A percentile compares a stretch with the other conserved stretches of the same genome.
These are phyloP conservation scores for Aspergillus ellipticus DNA, from an alignment of 495 filamentous ascomycete species.

Conservation along the genomic window DNA sequence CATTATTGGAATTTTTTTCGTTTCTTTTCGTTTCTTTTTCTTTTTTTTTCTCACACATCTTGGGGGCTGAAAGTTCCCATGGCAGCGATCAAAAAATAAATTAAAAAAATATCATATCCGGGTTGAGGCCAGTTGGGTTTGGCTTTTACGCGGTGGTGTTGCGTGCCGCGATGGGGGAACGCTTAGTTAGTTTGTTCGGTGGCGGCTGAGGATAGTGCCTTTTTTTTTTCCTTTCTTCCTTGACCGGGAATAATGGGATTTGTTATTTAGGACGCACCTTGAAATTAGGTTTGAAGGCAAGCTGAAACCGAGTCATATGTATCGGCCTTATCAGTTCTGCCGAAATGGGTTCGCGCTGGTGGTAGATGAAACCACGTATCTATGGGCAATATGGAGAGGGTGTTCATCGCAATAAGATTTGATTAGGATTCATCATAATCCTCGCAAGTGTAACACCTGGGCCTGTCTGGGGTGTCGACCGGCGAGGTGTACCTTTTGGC, in stretches of 20 bases:
- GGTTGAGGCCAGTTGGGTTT: not conserved
- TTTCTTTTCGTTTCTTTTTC: not conserved
- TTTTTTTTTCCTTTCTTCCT: not conserved
- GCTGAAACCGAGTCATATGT: not conserved
- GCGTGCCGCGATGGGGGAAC: not conserved
- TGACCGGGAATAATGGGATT: not conserved
- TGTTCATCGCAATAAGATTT: not conserved
- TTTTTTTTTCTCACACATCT: not conserved
- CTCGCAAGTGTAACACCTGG: not conserved
- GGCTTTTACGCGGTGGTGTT: not conserved
- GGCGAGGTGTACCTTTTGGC: not conserved
- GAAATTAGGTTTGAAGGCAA: not conserved
- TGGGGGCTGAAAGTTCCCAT: too few species aligned
- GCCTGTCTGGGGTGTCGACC: not conserved
- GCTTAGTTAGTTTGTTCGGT: not conserved
- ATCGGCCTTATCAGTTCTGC: not conserved
- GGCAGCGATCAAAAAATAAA: too few species aligned
- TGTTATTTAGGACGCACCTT: not conserved
- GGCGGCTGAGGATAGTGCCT: not conserved
- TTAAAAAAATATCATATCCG: too few species aligned
- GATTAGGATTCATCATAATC: not conserved
- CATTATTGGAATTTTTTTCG: not conserved
- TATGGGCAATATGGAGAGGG: not conserved
- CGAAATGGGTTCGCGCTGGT: not conserved
- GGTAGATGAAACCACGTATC: not conserved